Conservation (phyloP, 2,329 filamentous ascomycete species). For the Mycogone perniciosa region DNA sequence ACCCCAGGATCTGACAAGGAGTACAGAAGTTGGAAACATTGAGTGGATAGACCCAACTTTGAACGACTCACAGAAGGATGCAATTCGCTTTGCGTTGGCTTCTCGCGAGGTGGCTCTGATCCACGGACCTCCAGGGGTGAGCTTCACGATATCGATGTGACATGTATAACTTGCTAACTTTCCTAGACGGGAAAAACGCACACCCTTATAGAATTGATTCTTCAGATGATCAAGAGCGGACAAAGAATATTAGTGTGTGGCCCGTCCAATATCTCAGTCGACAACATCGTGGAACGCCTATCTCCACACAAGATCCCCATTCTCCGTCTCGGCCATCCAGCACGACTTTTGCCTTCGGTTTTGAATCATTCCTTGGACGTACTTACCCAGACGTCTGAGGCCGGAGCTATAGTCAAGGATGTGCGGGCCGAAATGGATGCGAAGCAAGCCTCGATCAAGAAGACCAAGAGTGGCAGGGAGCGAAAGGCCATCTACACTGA, state of each 20-base stretch:
- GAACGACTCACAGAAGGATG: constrained; percentile 62
- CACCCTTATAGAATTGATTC: constrained; percentile 87
- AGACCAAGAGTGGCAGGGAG: constrained; percentile 76
- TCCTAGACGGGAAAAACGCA: constrained; percentile 85
- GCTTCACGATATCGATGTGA: constrained; percentile 18
- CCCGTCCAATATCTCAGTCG: constrained; percentile 92
- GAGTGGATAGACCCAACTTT: constrained; percentile 57
- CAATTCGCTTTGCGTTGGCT: constrained; percentile 74
- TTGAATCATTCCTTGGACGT: constrained; percentile 86
- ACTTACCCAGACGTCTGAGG: constrained; percentile 83
- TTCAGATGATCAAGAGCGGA: constrained; percentile 73
- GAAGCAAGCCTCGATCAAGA: constrained; percentile 82
- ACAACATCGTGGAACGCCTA: constrained; percentile 94
- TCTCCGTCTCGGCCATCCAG: constrained; percentile 86
- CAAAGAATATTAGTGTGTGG: constrained; percentile 86
- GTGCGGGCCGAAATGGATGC: constrained; percentile 88
- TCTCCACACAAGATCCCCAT: constrained; percentile 80
- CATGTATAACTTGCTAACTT: constrained; percentile 3
- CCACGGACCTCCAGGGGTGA: constrained; percentile 81
- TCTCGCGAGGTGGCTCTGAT: constrained; percentile 80
- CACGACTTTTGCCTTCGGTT: constrained; percentile 80
- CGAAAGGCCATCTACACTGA: constrained; percentile 77
- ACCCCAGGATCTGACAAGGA: constrained; percentile 32
- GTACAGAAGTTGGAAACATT: constrained; percentile 41
- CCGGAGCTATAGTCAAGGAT: constrained; percentile 81